phyloP scores from a whole-genome alignment of 2,329 filamentous ascomycete genomes.

The Aureobasidium namibiae region DNA sequence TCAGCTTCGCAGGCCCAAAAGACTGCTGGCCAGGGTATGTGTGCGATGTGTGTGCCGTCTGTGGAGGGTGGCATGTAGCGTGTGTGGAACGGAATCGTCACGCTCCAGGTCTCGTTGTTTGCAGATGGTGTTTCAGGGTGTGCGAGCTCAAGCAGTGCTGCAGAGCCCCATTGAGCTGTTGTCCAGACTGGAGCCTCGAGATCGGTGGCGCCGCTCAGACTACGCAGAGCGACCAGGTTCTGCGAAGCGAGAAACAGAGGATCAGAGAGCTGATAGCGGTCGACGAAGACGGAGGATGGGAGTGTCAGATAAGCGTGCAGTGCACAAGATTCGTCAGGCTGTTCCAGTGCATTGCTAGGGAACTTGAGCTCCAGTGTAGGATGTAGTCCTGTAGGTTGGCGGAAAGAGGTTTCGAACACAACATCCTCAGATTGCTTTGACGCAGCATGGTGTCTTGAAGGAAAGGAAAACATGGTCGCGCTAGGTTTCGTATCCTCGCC shows the following conservation, averaged over 20 bases:
- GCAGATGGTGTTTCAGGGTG: conserved; percentile 34
- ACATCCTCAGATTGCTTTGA: conserved; percentile 27
- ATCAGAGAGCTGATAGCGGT: conserved; percentile 77
- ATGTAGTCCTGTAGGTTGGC: conserved; percentile 71
- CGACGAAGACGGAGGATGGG: conserved; percentile 72
- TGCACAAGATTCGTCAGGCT: conserved; percentile 50
- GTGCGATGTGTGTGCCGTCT: conserved; percentile 30
- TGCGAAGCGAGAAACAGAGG: conserved; percentile 71
- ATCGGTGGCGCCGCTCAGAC: conserved; percentile 69
- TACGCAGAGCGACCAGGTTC: conserved; percentile 60
- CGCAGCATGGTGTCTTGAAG: conserved; percentile 64
- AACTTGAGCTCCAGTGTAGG: conserved; percentile 67
- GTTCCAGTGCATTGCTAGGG: conserved; percentile 42
- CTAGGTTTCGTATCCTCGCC: conserved; percentile 64
- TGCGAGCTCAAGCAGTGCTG: conserved; percentile 65
- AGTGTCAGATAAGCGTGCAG: conserved; percentile 76
- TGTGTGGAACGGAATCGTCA: conserved; percentile 72
- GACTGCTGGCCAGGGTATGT: conserved; percentile 71
- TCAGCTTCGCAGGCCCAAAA: conserved; percentile 82
- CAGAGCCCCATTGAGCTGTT: conserved; percentile 68
- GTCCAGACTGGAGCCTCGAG: conserved; percentile 85
- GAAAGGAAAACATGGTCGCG: conserved; percentile 74
- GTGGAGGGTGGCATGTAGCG: conserved; percentile 61
- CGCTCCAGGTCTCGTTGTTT: conserved; percentile 43
- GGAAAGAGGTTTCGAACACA: conserved; percentile 53